Base-by-base conservation (phyloP, 164 flowering plant genomes). In the Cinnamomum micranthum region DNA sequence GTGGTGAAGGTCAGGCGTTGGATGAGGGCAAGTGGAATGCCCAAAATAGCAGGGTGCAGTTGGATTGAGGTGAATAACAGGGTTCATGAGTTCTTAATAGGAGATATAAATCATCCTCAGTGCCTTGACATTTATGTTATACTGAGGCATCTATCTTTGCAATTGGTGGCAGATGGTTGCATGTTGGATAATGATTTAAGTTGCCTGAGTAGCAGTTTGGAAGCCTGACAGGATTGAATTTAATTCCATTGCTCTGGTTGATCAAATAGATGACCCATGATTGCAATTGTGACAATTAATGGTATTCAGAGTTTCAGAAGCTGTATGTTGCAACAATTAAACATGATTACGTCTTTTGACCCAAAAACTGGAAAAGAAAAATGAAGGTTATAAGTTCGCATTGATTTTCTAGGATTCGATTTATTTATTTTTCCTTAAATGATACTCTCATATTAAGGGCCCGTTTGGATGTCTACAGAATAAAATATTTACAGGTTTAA, bases 31-130 rank as follows among this genome's bases (percentile, higher is more conserved):
- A 25, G 20, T 17, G 55, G 77, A 6, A 51, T 74, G 66, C 13
- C 72, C 22, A 68, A 74, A 58, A 74, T 66, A 20, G 66, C 72
- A 13, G 77, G 77, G n/a, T 74, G 77, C 72, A 74, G 77, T 64
- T 75, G 73, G 72, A 75, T 75, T 59, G 68, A 69, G 35, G 50
- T 70, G 19, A 28, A 68, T 33, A 11, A 14, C 50, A 27, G 12
- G n/a, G 52, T 68, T 15, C 67, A 68, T 31, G 20, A 68, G 25
- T 72, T 74, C 33, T 58, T 68, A 28, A 68, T 55, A 55, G 77
- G 72, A 52, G 77, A 74, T 35, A 31, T 22, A n/a, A 33, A 2
- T 13, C 77, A 74, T 50, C 72, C 71, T 12, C 65, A 27, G 58
- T 68, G 20, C 41, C 19, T 23, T 10, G 28, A 74, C 13, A 68